Percentiles rank a stretch among this genome's conserved stretches.
Conservation (phyloP, 2,329 filamentous ascomycete species). For the Colletotrichum caudatum region DNA sequence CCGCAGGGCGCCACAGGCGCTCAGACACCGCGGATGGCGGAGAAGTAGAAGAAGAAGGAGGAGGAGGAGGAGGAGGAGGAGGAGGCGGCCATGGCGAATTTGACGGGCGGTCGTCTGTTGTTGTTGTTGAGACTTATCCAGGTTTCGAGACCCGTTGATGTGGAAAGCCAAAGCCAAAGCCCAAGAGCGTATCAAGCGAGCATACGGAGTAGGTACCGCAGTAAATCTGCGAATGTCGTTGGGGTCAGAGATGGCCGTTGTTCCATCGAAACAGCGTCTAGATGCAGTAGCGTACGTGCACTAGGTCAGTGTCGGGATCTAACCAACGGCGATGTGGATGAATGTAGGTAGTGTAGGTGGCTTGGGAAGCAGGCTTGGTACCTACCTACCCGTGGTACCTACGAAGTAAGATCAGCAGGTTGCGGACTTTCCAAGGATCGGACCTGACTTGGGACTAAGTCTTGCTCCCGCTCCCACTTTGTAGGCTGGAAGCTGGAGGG, state of each 20-base stretch:
- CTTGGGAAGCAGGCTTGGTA: background rate
- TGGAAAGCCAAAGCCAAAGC: slow-evolving; percentile 25
- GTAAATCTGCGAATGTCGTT: slow-evolving; percentile 11
- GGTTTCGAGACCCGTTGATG: slow-evolving; percentile 17
- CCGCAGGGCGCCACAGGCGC: slow-evolving; percentile 19
- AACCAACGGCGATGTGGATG: background rate
- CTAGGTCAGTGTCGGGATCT: slow-evolving; percentile 12
- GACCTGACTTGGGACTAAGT: background rate
- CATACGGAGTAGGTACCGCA: background rate
- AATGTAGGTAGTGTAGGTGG: background rate
- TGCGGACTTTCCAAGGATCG: background rate
- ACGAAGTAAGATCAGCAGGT: background rate
- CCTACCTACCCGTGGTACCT: background rate
- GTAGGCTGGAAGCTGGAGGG: slow-evolving; percentile 5
- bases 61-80: background rate
- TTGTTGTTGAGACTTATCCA: slow-evolving; percentile 14
- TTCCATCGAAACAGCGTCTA: slow-evolving; percentile 15
- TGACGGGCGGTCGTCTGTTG: slow-evolving; percentile 24
- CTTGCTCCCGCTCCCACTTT: background rate
- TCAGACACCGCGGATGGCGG: slow-evolving; percentile 15
- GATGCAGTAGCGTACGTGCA: slow-evolving; percentile 2
- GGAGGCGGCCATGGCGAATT: slow-evolving; percentile 19
- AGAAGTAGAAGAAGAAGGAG: background rate
- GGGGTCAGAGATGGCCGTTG: slow-evolving; percentile 3
- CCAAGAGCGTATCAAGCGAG: slow-evolving; percentile 5